Evolutionary conservation across 2,329 filamentous ascomycete species (phyloP).

Genomic region (Penicillium palitans): DNA sequence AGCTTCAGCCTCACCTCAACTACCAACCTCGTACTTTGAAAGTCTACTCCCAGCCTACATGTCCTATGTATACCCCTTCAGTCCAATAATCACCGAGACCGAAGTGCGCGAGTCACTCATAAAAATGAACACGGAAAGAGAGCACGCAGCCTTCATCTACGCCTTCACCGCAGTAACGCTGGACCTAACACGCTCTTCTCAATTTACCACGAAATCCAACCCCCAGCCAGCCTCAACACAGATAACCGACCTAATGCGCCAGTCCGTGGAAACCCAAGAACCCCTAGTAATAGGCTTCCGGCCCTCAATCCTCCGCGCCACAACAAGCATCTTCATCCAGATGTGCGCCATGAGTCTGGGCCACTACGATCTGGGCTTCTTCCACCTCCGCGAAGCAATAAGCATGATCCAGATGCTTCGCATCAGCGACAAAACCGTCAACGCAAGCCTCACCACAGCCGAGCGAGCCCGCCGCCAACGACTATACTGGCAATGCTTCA

Average conservation of each 20-base stretch:
- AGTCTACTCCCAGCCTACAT: constrained; percentile 49
- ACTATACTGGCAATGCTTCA: constrained; percentile 58
- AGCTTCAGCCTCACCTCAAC: not conserved
- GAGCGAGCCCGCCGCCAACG: constrained; percentile 50
- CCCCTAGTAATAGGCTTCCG: constrained; percentile 43
- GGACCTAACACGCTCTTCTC: constrained; percentile 38
- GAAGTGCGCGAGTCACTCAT: constrained; percentile 40
- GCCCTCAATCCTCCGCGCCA: constrained; percentile 48
- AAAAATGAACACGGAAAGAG: constrained; percentile 41
- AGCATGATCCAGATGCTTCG: constrained; percentile 48
- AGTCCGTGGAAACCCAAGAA: constrained; percentile 38
- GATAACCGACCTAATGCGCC: constrained; percentile 32
- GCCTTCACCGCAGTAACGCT: constrained; percentile 50
- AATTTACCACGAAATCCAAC: constrained; percentile 14
- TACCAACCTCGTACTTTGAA: constrained; percentile 34
- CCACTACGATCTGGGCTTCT: constrained; percentile 51
- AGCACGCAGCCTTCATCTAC: constrained; percentile 46
- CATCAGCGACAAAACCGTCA: constrained; percentile 43
- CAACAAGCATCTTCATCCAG: constrained; percentile 56
- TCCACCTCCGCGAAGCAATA: constrained; percentile 54
- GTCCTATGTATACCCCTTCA: constrained; percentile 49
- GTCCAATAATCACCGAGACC: constrained; percentile 47
- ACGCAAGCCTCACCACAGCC: constrained; percentile 32
- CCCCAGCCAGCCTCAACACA: constrained; percentile 25
- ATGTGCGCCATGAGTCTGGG: constrained; percentile 54